Evolutionary conservation across 305 asterid genomes (phyloP), one percentile per base, ranked within the genome.

Genomic region (Vinca major): DNA sequence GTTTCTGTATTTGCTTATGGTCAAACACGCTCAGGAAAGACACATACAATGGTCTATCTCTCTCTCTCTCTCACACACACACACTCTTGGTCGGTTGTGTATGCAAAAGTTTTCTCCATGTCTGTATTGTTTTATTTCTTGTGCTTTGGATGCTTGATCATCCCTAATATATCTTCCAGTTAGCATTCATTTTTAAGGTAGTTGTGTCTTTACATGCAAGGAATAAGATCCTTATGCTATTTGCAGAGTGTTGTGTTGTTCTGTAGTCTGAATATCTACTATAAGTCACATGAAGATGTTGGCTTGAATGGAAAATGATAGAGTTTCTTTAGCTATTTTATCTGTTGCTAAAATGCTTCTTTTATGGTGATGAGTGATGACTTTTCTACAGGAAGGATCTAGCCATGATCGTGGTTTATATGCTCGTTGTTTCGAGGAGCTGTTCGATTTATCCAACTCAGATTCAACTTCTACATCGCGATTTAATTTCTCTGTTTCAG

Each of bases 351-450:
- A 52, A 70, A 64, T 75, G 69, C 57, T 56, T 77, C 71, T 60
- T 75, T 82, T 74, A 77, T 72, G 66, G 43, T 47, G 69, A 6
- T 66, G 50, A 61, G 43, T 47, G 69, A 6, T 66, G 50, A 61
- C 76, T 72, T 73, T 77, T 79, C 52, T 73, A 84, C 96, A 94
- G 99, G 99, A 91, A 84, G 99, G 99, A 84, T 89, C 98, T 78
- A 86, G 86, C 82, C 96, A 88, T 78, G 98, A 94, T 82, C 97
- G 99, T 76, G 98, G 98, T 78, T 80, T 94, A 74, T 91, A 94
- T 80, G 93, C 88, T 63, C 93, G 99, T 67, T 88, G 90, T 71
- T 94, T 89, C 80, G 99, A 94, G 88, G 98, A 94, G 89, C 96
- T 94, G 66, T 94, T 94, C 82, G 98, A 94, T 83, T 80, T 94